Base-by-base conservation (phyloP, 2,329 filamentous ascomycete species). In the Beauveria pseudobassiana region DNA sequence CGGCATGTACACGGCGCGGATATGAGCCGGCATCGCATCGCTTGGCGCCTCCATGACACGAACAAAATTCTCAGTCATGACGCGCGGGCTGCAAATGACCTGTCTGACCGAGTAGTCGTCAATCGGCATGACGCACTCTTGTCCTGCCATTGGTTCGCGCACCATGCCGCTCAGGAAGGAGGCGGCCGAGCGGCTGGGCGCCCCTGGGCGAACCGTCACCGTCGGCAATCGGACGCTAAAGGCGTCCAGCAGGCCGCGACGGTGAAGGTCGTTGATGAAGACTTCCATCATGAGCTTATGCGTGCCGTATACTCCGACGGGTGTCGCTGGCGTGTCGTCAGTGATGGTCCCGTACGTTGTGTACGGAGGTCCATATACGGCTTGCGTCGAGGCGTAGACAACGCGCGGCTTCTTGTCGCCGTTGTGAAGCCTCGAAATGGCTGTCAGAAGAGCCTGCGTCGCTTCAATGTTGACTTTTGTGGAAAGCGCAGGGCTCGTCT, bases 131-230 rank as follows among this genome's bases (percentile, higher is more conserved):
- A 52, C 14, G 9, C 28, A 52, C 28, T 2, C 18, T 18, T 22
- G 50, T 34, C 50, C 50, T 9, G 26, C n/a, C 50, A 52, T 20
- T 18, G 50, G 28, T 18, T 87, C 85, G 3, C 85, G 76, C 49
- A 87, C 82, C 66, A 88, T 87, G 0, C 84, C 85, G 3, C 77
- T 83, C 1, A 84, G 77, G 66, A 87, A 87, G 0, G 80, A 83
- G 3, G 80, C 83, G 2, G 85, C 84, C 0, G 85, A 84, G 0
- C 82, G 82, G 3, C 84, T 84, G 0, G 85, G 85, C 34, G 77
- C 78, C 2, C 85, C 85, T 0, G 84, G 82, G 5, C 85, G 76
- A 1, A 87, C 82, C 0, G 82, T 82, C 18, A 87, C 80, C 0
- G 84, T 87, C 0, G 85, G 84, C 16, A 87, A 78, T 0, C 85